These are phyloP conservation scores for Macrotyloma uniflorum DNA, from an alignment of 306 rosid genomes.

Conservation along the genomic window DNA sequence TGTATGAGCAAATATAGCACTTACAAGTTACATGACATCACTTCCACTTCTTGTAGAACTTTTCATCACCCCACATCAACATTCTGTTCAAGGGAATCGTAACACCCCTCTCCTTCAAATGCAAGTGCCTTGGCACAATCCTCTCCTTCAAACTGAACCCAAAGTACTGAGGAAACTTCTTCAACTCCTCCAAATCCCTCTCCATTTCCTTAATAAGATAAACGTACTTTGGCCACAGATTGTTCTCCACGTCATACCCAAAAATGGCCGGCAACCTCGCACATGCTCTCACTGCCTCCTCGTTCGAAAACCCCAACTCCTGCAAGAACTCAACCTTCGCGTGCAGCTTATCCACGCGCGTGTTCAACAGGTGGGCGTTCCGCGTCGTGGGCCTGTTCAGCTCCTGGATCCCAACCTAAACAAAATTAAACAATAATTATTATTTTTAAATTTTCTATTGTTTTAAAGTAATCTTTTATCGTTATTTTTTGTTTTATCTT, in stretches of 20 bases:
- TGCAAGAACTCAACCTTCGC: conserved; percentile 52
- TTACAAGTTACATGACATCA: neutral
- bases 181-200: conserved; percentile 70
- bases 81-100: conserved; percentile 66
- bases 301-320: conserved; percentile 57
- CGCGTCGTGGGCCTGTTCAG: conserved; percentile 52
- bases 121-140: conserved; percentile 73
- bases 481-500: no score
- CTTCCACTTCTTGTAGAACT: conserved; percentile 69
- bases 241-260: conserved; percentile 71
- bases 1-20: no score
- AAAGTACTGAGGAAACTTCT: conserved; percentile 73
- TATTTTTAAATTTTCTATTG: no score
- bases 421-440: neutral
- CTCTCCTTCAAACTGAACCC: conserved; percentile 74
- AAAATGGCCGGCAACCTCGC: conserved; percentile 72
- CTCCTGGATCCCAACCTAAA: conserved; percentile 47
- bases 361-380: conserved; percentile 74
- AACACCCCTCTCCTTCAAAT: conserved; percentile 62
- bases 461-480: no score
- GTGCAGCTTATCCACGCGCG: conserved; percentile 63
- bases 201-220: conserved; percentile 72
- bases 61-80: conserved; percentile 71
- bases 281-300: conserved; percentile 55
- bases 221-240: conserved; percentile 63